Evolutionary conservation across 371 early-diverging fungal species (phyloP).

Genomic region (Mortierella sp.): DNA sequence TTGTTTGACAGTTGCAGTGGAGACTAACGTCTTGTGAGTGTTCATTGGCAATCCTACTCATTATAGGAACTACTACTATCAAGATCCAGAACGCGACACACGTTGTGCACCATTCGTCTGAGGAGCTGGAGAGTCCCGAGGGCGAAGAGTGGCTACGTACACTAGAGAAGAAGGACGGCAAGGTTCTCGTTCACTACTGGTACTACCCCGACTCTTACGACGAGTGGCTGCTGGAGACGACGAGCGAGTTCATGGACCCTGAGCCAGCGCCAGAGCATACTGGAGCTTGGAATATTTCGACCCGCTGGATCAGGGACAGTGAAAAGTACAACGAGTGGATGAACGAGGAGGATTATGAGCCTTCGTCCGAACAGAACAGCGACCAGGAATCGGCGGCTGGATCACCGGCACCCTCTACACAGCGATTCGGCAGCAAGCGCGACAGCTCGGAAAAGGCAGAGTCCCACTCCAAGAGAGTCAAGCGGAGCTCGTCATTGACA

Average conservation of each 20-base stretch:
- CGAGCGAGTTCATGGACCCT: conserved; percentile 74
- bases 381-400: conserved; percentile 47
- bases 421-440: conserved; percentile 49
- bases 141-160: conserved; percentile 85
- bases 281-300: conserved; percentile 79
- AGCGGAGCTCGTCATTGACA: conserved; percentile 51
- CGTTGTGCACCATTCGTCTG: conserved; percentile 65
- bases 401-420: conserved; percentile 47
- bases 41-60: not conserved
- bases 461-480: conserved; percentile 45
- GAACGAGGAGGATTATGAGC: conserved; percentile 85
- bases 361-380: conserved; percentile 55
- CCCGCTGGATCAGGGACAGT: conserved; percentile 85
- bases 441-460: conserved; percentile 44
- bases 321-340: conserved; percentile 81
- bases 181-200: conserved; percentile 88
- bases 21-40: not conserved
- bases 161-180: conserved; percentile 75
- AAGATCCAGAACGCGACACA: conserved; percentile 71
- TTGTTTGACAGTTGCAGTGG: not conserved
- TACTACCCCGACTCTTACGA: conserved; percentile 91
- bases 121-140: conserved; percentile 62
- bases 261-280: conserved; percentile 78
- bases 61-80: conserved; percentile 60
- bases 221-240: conserved; percentile 80